Percentiles rank a stretch among this genome's conserved stretches.
Conservation (phyloP, 2,329 filamentous ascomycete species). For the Colletotrichum trifolii region DNA sequence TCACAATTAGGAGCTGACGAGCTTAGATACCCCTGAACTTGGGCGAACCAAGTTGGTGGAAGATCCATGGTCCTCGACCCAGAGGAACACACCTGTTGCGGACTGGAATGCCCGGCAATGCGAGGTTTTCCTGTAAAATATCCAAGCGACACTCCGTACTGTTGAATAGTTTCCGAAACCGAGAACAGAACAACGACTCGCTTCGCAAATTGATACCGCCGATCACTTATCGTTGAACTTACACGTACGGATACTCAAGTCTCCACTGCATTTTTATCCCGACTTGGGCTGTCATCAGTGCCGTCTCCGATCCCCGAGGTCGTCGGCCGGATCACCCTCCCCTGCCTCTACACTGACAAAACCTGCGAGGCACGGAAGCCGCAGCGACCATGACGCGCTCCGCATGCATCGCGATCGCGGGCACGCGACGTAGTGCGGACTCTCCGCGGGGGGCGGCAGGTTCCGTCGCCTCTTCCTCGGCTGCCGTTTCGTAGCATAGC, state of each 20-base stretch:
- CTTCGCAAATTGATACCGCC: constrained; percentile 7
- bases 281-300: too few relatives aligned
- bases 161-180: too few relatives aligned
- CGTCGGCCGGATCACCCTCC: too few relatives aligned
- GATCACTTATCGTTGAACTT: not conserved
- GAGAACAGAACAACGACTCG: constrained; percentile 1
- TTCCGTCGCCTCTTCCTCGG: not conserved
- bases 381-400: constrained; percentile 12
- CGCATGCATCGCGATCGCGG: not conserved
- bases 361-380: constrained; percentile 18
- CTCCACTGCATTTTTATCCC: not conserved
- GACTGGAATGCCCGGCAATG: too few relatives aligned
- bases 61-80: too few relatives aligned
- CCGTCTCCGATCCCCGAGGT: not conserved
- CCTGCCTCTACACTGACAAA: not conserved
- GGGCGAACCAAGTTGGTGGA: too few relatives aligned
- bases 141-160: not conserved
- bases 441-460: constrained; percentile 1
- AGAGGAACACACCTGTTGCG: too few relatives aligned
- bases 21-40: too few relatives aligned
- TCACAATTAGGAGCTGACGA: too few relatives aligned
- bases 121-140: not conserved
- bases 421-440: not conserved
- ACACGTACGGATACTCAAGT: too few relatives aligned
- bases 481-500: constrained; percentile 8